Conservation (phyloP, 2,329 filamentous ascomycete species). For the Penicillium sp. region DNA sequence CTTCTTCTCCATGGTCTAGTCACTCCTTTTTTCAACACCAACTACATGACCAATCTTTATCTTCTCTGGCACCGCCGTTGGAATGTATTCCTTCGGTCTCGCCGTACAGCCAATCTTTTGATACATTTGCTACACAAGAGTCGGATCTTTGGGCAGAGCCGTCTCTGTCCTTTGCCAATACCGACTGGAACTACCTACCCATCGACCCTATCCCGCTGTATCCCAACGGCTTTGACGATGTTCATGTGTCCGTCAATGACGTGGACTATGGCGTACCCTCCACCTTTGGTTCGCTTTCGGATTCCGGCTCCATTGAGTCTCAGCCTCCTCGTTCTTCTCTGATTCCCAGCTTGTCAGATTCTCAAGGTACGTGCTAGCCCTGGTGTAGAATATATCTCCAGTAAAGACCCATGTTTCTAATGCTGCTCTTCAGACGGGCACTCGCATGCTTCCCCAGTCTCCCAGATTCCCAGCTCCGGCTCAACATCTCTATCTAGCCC, state of each 20-base stretch:
- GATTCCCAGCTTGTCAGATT: constrained; percentile 20
- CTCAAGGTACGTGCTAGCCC: constrained; percentile 17
- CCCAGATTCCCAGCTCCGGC: constrained; percentile 18
- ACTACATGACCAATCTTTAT: constrained; percentile 13
- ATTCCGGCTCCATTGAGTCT: constrained; percentile 22
- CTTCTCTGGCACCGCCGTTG: constrained; percentile 16
- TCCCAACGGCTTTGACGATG: constrained; percentile 12
- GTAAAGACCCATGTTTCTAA: constrained; percentile 6
- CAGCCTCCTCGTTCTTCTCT: constrained; percentile 12
- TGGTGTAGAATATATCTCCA: background rate
- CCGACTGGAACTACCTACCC: constrained; percentile 27
- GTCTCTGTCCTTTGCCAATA: constrained; percentile 21
- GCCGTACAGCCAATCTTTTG: constrained; percentile 20
- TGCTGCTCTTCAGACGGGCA: constrained; percentile 13
- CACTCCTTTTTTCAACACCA: constrained; percentile 13
- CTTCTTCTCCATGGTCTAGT: constrained; percentile 19
- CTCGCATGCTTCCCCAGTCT: constrained; percentile 24
- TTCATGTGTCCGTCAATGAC: constrained; percentile 15
- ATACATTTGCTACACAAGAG: constrained; percentile 18
- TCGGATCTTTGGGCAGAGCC: constrained; percentile 26
- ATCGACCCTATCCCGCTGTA: constrained; percentile 10
- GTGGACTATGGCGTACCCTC: constrained; percentile 18
- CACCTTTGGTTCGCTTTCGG: constrained; percentile 24
- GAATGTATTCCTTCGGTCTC: constrained; percentile 19
- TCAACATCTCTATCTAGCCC: constrained; percentile 23